A percentile compares a stretch with the other conserved stretches of the same genome.
These are phyloP conservation scores for Talaromyces proteolyticus DNA, from an alignment of 495 filamentous ascomycete species.

Conservation along the genomic window DNA sequence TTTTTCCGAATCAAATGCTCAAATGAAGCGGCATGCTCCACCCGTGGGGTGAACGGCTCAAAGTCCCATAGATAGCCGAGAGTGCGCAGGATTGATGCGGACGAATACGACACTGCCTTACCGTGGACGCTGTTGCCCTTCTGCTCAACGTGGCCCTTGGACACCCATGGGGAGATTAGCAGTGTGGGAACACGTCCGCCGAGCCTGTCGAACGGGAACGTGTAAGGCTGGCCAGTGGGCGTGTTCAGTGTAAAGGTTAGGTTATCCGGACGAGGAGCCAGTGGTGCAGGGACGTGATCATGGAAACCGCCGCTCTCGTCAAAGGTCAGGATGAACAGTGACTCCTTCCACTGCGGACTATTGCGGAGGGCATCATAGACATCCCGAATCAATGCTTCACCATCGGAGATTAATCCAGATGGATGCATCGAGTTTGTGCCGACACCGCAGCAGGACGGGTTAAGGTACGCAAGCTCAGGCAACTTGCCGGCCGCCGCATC, in stretches of 20 bases:
- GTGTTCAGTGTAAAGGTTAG: conserved; percentile 36
- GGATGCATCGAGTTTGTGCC: conserved; percentile 41
- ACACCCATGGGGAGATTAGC: conserved; percentile 43
- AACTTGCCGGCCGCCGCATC: conserved; percentile 32
- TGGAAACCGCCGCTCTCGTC: conserved; percentile 45
- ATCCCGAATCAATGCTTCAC: conserved; percentile 40
- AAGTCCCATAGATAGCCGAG: conserved; percentile 40
- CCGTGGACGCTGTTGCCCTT: conserved; percentile 26
- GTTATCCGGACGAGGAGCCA: conserved; percentile 26
- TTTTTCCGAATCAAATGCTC: conserved; percentile 26
- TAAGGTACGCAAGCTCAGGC: conserved; percentile 41
- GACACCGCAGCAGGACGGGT: conserved; percentile 45
- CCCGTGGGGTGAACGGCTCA: conserved; percentile 33
- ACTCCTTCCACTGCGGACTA: conserved; percentile 37
- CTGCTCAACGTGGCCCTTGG: conserved; percentile 38
- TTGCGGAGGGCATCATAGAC: conserved; percentile 43
- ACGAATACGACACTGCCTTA: background rate
- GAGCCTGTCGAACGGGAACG: conserved; percentile 40
- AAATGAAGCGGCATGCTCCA: conserved; percentile 29
- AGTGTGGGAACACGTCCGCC: conserved; percentile 43
- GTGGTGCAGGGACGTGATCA: conserved; percentile 43
- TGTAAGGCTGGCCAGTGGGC: conserved; percentile 33
- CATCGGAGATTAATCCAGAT: conserved; percentile 33
- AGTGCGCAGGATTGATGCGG: conserved; percentile 28
- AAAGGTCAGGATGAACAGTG: conserved; percentile 43